Evolutionary conservation across 23 red algal species (phyloP).

Genomic region (Chondrus crispus): DNA sequence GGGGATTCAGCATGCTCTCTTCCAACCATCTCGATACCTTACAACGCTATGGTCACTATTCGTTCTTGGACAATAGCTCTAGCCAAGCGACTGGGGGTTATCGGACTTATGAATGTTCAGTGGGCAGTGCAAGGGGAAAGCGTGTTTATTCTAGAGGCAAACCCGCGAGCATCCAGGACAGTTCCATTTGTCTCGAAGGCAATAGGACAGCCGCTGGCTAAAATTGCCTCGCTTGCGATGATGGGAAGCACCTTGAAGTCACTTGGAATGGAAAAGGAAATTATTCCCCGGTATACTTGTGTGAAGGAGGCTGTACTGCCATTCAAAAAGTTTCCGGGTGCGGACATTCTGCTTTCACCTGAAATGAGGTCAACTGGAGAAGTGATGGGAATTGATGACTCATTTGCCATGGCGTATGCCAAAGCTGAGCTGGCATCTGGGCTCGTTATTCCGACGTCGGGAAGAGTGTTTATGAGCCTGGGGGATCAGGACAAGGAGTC

Average conservation of each 20-base stretch:
- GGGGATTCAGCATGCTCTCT: conserved; percentile 95
- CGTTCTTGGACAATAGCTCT: conserved; percentile 94
- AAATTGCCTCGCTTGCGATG: conserved; percentile 89
- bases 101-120: conserved; percentile 97
- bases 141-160: conserved; percentile 98
- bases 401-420: conserved; percentile 86
- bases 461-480: conserved; percentile 82
- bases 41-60: conserved; percentile 94
- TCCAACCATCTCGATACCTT: conserved; percentile 85
- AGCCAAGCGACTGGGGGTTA: conserved; percentile 84
- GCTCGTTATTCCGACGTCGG: conserved; percentile 72
- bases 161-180: conserved; percentile 95
- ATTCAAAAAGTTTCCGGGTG: conserved; percentile 96
- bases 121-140: conserved; percentile 96
- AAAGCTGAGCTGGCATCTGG: conserved; percentile 95
- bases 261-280: conserved; percentile 80
- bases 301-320: conserved; percentile 98
- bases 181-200: conserved; percentile 99
- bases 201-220: conserved; percentile 93
- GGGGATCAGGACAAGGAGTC: conserved; percentile 78
- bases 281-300: conserved; percentile 80
- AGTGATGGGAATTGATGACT: conserved; percentile 98
- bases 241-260: conserved; percentile 71
- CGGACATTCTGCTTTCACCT: conserved; percentile 93
- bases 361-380: conserved; percentile 99